Evolutionary conservation across 2,329 filamentous ascomycete species (phyloP).

Genomic region (Claviceps cyperi): DNA sequence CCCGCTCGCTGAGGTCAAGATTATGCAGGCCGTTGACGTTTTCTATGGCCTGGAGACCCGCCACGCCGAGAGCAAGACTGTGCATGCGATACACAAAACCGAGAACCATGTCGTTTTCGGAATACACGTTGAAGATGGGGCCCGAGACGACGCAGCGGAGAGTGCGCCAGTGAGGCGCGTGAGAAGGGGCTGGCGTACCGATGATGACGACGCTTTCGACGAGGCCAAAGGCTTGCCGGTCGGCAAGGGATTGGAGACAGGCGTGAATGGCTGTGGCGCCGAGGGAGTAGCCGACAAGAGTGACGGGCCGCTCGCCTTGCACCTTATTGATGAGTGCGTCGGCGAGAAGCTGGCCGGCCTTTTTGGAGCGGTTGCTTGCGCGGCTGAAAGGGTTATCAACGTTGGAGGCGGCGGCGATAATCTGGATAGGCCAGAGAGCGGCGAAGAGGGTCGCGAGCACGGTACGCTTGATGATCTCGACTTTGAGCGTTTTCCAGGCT

Average conservation of each 20-base stretch:
- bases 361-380: conserved; percentile 62
- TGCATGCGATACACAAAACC: conserved; percentile 78
- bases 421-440: conserved; percentile 54
- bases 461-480: conserved; percentile 60
- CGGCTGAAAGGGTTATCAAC: conserved; percentile 75
- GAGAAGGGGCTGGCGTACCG: conserved; percentile 63
- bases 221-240: conserved; percentile 67
- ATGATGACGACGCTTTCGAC: conserved; percentile 75
- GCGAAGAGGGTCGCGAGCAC: conserved; percentile 53
- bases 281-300: conserved; percentile 66
- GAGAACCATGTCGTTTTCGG: conserved; percentile 74
- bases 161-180: conserved; percentile 56
- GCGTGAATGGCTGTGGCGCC: conserved; percentile 72
- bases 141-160: conserved; percentile 69
- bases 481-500: conserved; percentile 60
- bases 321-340: conserved; percentile 71
- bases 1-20: conserved; percentile 36
- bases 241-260: conserved; percentile 62
- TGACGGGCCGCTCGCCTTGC: conserved; percentile 70
- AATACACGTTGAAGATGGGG: conserved; percentile 76
- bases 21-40: conserved; percentile 51
- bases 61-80: conserved; percentile 68
- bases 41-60: conserved; percentile 62
- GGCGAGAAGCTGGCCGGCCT: conserved; percentile 65
- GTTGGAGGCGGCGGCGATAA: conserved; percentile 51